These are phyloP conservation scores for Ogataea hybrid DNA, from an alignment of 1,139 yeast genomes.

Conservation along the genomic window DNA sequence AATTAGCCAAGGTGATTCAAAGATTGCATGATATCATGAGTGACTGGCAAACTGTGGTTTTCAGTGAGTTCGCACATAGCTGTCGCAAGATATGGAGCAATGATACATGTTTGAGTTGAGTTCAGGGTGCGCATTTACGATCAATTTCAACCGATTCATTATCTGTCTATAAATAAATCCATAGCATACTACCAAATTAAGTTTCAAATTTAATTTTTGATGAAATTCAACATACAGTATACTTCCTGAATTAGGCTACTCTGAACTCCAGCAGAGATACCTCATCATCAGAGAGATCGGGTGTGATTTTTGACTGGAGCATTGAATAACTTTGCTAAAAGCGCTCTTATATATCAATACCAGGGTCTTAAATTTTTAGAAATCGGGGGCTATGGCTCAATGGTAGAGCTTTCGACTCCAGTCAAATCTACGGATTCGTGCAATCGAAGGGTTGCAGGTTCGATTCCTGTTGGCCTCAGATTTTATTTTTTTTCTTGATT, in stretches of 20 bases:
- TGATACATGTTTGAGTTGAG: neutral
- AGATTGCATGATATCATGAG: constrained; percentile 17
- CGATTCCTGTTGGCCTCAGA: constrained; percentile 46
- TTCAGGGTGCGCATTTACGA: too few relatives aligned
- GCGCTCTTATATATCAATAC: neutral
- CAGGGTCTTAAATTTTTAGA: neutral
- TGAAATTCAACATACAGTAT: too few relatives aligned
- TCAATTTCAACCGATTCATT: too few relatives aligned
- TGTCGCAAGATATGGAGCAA: constrained; percentile 27
- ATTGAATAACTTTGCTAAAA: too few relatives aligned
- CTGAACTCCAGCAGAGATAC: too few relatives aligned
- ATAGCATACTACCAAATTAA: too few relatives aligned
- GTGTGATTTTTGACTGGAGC: too few relatives aligned
- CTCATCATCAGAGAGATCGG: too few relatives aligned
- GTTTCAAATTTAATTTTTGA: too few relatives aligned
- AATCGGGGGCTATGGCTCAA: constrained; percentile 81
- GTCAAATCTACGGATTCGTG: constrained; percentile 27
- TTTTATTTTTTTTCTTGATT: constrained; percentile 19
- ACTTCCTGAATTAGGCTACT: too few relatives aligned
- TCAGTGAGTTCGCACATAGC: constrained; percentile 22
- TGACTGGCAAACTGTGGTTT: constrained; percentile 27
- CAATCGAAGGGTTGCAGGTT: constrained; percentile 45
- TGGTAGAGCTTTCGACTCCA: constrained; percentile 93
- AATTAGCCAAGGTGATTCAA: constrained; percentile 18
- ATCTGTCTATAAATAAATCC: too few relatives aligned